Base-by-base conservation (phyloP, 345 rosid genomes). In the Anastatica hierochuntica region DNA sequence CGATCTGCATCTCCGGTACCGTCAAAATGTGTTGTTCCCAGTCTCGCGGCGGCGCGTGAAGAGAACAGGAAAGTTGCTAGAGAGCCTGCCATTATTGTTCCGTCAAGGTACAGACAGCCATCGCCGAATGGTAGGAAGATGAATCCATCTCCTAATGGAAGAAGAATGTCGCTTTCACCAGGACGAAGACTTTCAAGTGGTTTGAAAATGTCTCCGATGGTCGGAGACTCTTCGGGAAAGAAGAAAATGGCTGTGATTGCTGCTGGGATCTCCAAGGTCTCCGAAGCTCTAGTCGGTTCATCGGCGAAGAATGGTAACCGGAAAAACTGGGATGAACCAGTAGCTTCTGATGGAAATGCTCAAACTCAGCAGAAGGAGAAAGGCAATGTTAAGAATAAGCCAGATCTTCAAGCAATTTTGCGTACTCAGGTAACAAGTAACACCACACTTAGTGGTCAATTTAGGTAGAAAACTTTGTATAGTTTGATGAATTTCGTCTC, bases 1-100 rank as follows among this genome's bases (percentile, higher is more conserved):
- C 79, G 98, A 67, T 92, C 97, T 3, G 79, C 90, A 0, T 92
- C 98, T 41, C 98, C 98, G 0, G 84, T 67, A 35, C 97, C 95
- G 2, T 88, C 98, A 0, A 88, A 92, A 70, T 88, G 94, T 14
- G 78, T 73, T n/a, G 97, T 92, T 31, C 98, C 98, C 0, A 85
- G 98, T 51, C 72, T 88, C 45, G 76, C 43, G 11, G 77, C 80
- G 0, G 95, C 98, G 1, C 70, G 66, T 56, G 98, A 92, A 17
- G 98, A 92, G 60, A 85, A 75, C 46, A 63, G 95, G 40, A 83
- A 73, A 42, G 74, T 60, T 2, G 69, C 79, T 9, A 79, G 76
- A 66, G 98, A 92, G 67, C 77, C 95, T 0, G 79, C 97, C 0
- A 92, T 92, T 36, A 72, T 88, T 10, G 98, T 92, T 43, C 95